A percentile compares a stretch with the other conserved stretches of the same genome.
phyloP scores from a whole-genome alignment of 2,329 filamentous ascomycete species.

The Tolypocladium tropicale region DNA sequence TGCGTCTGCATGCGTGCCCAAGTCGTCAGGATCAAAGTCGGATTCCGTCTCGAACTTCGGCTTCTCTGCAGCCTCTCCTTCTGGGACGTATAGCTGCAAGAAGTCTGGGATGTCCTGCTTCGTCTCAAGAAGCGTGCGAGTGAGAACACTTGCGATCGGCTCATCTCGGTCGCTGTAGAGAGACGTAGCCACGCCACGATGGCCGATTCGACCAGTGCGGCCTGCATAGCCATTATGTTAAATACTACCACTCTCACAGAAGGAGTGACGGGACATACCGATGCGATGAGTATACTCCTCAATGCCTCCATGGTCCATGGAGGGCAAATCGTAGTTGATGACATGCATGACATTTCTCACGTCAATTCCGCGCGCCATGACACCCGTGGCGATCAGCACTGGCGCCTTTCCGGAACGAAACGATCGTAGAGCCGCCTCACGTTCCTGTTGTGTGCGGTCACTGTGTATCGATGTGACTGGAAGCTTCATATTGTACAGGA shows the following conservation, averaged over 20 bases:
- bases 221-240: constrained; percentile 35
- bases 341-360: constrained; percentile 81
- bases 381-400: constrained; percentile 76
- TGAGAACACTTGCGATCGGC: constrained; percentile 60
- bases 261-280: constrained; percentile 41
- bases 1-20: constrained; percentile 14
- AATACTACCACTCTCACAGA: neutral
- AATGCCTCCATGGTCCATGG: constrained; percentile 67
- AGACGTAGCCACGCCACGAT: constrained; percentile 74
- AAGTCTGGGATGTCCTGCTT: constrained; percentile 76
- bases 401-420: constrained; percentile 69
- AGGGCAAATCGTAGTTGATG: constrained; percentile 86
- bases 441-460: constrained; percentile 79
- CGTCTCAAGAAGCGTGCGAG: constrained; percentile 73
- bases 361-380: constrained; percentile 82
- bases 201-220: constrained; percentile 88
- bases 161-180: constrained; percentile 78
- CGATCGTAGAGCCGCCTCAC: constrained; percentile 80
- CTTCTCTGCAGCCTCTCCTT: constrained; percentile 35
- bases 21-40: constrained; percentile 35
- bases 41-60: constrained; percentile 47
- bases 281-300: constrained; percentile 93
- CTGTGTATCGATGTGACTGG: constrained; percentile 84
- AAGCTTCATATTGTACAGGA: constrained; percentile 66
- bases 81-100: constrained; percentile 53